Evolutionary conservation across 805 yeast species (phyloP).

Genomic region (Metschnikowia similis): DNA sequence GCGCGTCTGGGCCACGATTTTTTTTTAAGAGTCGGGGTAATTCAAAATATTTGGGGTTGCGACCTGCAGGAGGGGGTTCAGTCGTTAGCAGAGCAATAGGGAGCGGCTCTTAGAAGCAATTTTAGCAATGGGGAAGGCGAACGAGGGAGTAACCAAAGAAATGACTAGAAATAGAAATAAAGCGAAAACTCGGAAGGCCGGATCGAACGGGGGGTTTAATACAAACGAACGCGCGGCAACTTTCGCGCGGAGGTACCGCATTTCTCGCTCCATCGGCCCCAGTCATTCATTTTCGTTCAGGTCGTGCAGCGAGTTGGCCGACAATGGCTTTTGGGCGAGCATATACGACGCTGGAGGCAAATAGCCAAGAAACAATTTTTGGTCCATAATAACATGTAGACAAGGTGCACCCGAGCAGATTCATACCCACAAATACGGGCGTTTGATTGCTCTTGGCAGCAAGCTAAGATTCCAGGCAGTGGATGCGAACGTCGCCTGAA

Average conservation of each 20-base stretch:
- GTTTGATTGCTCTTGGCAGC: background rate
- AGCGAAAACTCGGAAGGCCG: background rate
- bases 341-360: background rate
- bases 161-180: background rate
- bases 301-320: conserved; percentile 1
- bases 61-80: background rate
- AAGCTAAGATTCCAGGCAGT: background rate
- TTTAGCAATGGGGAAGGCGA: background rate
- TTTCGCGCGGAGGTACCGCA: conserved; percentile 1
- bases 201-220: background rate
- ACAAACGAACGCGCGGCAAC: conserved; percentile 1
- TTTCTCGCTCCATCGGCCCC: background rate
- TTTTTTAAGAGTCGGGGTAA: background rate
- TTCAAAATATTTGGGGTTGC: background rate
- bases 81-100: background rate
- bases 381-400: too few species aligned
- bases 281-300: background rate
- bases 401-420: too few species aligned
- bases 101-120: background rate
- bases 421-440: background rate
- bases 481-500: background rate
- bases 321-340: too few species aligned
- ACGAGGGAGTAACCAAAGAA: background rate
- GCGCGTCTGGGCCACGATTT: background rate
- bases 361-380: background rate